phyloP scores from a whole-genome alignment of 176 grass and related monocot genomes.

The Miscanthus lutarioriparius region DNA sequence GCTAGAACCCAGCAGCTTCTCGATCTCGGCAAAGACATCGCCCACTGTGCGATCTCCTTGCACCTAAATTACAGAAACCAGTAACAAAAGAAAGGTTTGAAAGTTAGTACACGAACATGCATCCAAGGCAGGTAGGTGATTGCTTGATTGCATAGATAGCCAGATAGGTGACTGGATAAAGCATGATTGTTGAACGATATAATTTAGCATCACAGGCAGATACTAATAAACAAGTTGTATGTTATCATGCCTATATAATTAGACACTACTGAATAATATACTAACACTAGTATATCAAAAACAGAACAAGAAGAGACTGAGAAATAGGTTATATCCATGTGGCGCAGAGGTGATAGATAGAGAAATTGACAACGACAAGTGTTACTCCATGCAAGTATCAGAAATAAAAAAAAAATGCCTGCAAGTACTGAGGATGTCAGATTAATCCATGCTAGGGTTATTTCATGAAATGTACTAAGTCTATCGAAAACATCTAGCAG shows the following conservation, averaged over 20 bases:
- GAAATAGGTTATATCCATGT: background rate
- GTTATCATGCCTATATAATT: background rate
- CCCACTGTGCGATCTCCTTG: slow-evolving; percentile 57
- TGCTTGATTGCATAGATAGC: background rate
- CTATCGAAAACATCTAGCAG: background rate
- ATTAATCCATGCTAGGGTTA: background rate
- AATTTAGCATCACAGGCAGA: background rate
- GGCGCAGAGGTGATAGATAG: background rate
- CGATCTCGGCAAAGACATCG: slow-evolving; percentile 71
- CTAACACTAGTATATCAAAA: slow-evolving; percentile 5
- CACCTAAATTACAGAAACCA: slow-evolving; percentile 42
- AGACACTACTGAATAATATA: background rate
- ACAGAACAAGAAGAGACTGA: background rate
- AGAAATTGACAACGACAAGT: background rate
- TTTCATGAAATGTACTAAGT: background rate
- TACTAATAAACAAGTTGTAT: background rate
- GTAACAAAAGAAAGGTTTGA: background rate
- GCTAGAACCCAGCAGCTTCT: slow-evolving; percentile 57
- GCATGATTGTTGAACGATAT: background rate
- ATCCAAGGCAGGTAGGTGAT: background rate
- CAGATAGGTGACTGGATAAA: background rate
- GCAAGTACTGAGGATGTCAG: background rate
- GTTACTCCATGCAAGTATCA: slow-evolving; percentile 2
- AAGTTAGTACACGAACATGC: background rate
- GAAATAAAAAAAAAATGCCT: background rate